phyloP scores from a whole-genome alignment of 495 filamentous ascomycete species.

The Chaetomidium leptoderma region DNA sequence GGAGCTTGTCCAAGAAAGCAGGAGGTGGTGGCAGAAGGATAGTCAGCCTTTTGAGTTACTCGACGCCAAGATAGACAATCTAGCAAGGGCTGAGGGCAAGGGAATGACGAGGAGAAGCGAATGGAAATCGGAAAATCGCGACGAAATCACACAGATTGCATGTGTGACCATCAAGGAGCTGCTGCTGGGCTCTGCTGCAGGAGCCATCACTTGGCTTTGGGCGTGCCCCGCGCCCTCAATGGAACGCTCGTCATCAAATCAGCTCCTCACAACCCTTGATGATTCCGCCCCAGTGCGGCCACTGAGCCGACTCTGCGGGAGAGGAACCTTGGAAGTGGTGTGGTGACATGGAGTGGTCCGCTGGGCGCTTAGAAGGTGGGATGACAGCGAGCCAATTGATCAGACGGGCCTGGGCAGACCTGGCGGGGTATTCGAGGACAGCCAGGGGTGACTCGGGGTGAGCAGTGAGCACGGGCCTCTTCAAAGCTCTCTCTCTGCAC shows the following conservation, averaged over 20 bases:
- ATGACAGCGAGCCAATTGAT: slow-evolving; percentile 18
- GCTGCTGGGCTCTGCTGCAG: slow-evolving; percentile 13
- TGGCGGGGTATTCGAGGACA: slow-evolving; percentile 8
- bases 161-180: slow-evolving; percentile 9
- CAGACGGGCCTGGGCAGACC: neutral
- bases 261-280: slow-evolving; percentile 10
- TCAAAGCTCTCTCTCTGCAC: neutral
- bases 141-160: neutral
- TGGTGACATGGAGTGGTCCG: slow-evolving; percentile 1
- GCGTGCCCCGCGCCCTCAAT: slow-evolving; percentile 15
- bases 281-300: slow-evolving; percentile 16
- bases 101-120: neutral
- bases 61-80: neutral
- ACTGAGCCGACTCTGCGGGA: slow-evolving; percentile 3
- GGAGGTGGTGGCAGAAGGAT: neutral
- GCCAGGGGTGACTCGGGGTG: too few relatives aligned
- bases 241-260: slow-evolving; percentile 19
- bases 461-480: slow-evolving; percentile 16
- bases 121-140: slow-evolving; percentile 4
- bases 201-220: slow-evolving; percentile 17
- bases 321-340: neutral
- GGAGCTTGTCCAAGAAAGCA: neutral
- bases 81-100: neutral
- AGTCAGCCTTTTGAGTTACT: neutral
- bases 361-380: slow-evolving; percentile 31